phyloP scores from a whole-genome alignment of 495 filamentous ascomycete genomes.

The Tuber magnatum region DNA sequence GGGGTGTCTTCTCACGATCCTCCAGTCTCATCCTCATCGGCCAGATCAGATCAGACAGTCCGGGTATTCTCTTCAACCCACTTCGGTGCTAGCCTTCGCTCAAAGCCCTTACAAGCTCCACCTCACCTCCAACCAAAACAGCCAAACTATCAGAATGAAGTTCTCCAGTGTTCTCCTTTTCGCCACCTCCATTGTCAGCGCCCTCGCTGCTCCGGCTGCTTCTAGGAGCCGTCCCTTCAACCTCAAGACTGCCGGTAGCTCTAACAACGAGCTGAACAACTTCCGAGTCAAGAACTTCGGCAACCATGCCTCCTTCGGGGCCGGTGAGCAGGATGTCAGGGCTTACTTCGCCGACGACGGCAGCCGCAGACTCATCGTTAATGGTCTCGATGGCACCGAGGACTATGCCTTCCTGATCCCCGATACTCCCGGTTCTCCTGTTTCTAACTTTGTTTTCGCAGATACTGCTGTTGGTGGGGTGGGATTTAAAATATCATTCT shows the following conservation, averaged over 20 bases:
- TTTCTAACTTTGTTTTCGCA: slow-evolving; percentile 3
- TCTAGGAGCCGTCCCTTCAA: neutral
- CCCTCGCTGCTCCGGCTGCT: slow-evolving; percentile 6
- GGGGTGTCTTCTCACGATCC: neutral
- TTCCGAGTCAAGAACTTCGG: neutral
- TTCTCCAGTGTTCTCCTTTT: slow-evolving; percentile 7
- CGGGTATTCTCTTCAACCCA: neutral
- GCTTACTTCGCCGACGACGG: slow-evolving; percentile 13
- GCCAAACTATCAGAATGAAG: slow-evolving; percentile 10
- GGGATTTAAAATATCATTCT: neutral
- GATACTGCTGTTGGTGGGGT: slow-evolving; percentile 16
- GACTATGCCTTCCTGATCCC: slow-evolving; percentile 2
- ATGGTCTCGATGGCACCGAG: slow-evolving; percentile 5
- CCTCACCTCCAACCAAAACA: neutral
- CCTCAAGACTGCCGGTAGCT: neutral
- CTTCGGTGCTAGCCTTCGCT: neutral
- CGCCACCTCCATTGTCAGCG: neutral
- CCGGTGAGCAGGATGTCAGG: neutral
- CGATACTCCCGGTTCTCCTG: neutral
- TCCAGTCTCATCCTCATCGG: neutral
- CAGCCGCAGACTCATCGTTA: slow-evolving; percentile 9
- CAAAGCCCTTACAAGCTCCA: neutral
- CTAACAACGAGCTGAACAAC: neutral
- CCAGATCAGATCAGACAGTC: neutral
- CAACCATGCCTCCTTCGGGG: neutral